Evolutionary conservation across 1,139 yeast genomes (phyloP).

Genomic region (Magnusiomyces ingens): DNA sequence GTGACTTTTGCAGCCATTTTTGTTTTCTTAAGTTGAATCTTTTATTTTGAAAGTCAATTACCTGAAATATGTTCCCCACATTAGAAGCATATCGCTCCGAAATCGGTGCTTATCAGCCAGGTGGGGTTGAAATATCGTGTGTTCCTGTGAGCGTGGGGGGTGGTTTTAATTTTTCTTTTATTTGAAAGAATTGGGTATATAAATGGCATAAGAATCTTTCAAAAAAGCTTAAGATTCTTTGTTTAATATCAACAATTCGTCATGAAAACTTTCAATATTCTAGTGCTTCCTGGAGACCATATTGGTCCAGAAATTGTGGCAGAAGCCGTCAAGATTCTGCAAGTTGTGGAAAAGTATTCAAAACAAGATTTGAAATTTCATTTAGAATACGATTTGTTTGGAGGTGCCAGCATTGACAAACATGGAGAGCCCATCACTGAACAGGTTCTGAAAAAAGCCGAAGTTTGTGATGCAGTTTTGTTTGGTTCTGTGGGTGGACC

Average conservation of each 20-base stretch:
- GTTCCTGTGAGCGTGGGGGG: too few relatives aligned
- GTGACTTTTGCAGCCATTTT: too few relatives aligned
- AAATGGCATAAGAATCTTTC: too few relatives aligned
- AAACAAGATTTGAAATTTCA: constrained; percentile 47
- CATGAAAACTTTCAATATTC: constrained; percentile 47
- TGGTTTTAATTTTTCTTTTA: too few relatives aligned
- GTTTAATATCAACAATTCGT: not conserved
- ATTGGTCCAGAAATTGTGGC: constrained; percentile 77
- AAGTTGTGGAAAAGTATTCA: constrained; percentile 47
- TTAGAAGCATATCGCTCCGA: too few relatives aligned
- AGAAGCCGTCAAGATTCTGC: constrained; percentile 80
- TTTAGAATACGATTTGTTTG: constrained; percentile 69
- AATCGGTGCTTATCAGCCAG: too few relatives aligned
- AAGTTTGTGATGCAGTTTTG: constrained; percentile 76
- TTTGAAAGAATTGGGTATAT: too few relatives aligned
- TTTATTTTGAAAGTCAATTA: too few relatives aligned
- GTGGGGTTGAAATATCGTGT: too few relatives aligned
- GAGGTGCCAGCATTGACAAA: constrained; percentile 91
- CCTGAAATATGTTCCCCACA: too few relatives aligned
- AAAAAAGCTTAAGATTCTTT: too few relatives aligned
- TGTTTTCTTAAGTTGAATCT: too few relatives aligned
- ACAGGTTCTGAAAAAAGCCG: constrained; percentile 65
- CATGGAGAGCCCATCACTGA: constrained; percentile 80
- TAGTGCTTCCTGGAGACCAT: constrained; percentile 85
- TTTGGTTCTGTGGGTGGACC: constrained; percentile 96